Base-by-base conservation (phyloP, 257 asterid genomes). In the Henckelia pumila region DNA sequence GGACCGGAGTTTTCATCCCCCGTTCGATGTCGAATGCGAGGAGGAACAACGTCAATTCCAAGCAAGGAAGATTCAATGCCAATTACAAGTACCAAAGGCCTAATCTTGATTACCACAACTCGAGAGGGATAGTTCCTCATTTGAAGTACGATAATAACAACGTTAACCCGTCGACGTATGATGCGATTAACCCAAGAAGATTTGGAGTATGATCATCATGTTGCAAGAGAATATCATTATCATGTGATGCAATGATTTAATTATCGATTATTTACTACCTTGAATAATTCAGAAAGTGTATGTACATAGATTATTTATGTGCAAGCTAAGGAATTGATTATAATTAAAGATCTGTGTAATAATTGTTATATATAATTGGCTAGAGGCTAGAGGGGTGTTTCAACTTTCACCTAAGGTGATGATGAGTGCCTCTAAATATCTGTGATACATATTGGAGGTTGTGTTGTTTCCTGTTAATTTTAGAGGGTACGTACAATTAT, bases 1-100 rank as follows among this genome's bases (percentile, higher is more conserved):
- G 97, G 19, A 91, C 97, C 3, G 96, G 97, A 61, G 97, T 91
- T 8, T 91, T 91, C 24, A 88, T 91, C 66, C 97, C 97, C 7
- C 88, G 76, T 59, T 82, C 89, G 55, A 47, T 6, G 17, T 67
- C 84, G 11, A 79, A 82, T 40, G 77, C 80, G 0, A 79, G 89
- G 63, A 73, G 89, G 73, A 85, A 78, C 66, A 83, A 67, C 53
- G n/a, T n/a, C n/a, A 56, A 67, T 59, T 40, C 13, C 50, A 82
- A 73, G 71, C 89, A 82, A 68, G 74, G 77, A 66, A 84, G 81
- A 72, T 67, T 61, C 71, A 19, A 63, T 68, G 70, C 80, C 26
- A 83, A 73, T 30, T 68, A 80, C 37, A 86, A 80, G 76, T 63
- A 73, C 30, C 84, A 78, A 47, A 81, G 79, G 71, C 79, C 86